Conservation (phyloP, 1,284 basidiomycete species). For the Erythrobasidium hasegawianum region DNA sequence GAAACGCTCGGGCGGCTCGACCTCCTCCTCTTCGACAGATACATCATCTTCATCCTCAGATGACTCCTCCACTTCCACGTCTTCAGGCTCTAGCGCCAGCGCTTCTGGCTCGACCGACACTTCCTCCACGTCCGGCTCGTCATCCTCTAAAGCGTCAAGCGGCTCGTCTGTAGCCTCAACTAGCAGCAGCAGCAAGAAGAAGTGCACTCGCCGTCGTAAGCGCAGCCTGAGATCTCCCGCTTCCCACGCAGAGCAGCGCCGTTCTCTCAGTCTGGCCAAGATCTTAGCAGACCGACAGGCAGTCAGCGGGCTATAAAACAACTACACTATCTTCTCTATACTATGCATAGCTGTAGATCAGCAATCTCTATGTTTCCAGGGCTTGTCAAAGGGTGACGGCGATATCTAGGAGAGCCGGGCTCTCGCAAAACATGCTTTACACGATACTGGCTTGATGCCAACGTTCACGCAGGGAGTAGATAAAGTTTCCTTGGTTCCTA, state of each 20-base stretch:
- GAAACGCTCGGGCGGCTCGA: not conserved
- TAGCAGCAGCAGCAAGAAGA: not conserved
- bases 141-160: not conserved
- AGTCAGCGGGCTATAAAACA: too few relatives aligned
- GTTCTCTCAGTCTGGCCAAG: not conserved
- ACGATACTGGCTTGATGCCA: too few relatives aligned
- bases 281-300: not conserved
- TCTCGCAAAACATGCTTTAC: too few relatives aligned
- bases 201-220: not conserved
- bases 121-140: not conserved
- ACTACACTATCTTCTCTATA: too few relatives aligned
- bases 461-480: too few relatives aligned
- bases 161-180: not conserved
- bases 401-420: too few relatives aligned
- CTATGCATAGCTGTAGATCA: too few relatives aligned
- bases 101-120: not conserved
- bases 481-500: too few relatives aligned
- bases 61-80: not conserved
- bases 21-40: too few relatives aligned
- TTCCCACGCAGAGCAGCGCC: not conserved
- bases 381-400: too few relatives aligned
- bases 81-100: not conserved
- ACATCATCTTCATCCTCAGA: not conserved
- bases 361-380: too few relatives aligned
- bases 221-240: not conserved